phyloP scores from a whole-genome alignment of 2,329 filamentous ascomycete genomes.

The Talaromyces funiculosus region DNA sequence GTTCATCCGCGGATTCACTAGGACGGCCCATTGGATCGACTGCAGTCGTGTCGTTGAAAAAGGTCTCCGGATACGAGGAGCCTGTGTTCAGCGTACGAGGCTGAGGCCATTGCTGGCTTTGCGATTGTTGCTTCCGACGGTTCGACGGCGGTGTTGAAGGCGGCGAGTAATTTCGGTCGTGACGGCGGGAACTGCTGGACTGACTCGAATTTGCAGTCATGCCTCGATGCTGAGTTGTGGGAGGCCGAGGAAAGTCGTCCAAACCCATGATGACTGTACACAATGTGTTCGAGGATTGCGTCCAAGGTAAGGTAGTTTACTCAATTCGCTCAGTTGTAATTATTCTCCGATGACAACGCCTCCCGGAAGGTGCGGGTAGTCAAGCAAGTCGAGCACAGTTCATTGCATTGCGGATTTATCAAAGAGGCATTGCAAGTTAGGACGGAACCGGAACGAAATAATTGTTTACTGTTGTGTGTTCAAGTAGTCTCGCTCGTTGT shows the following conservation, averaged over 20 bases:
- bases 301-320: neutral
- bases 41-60: slow-evolving; percentile 32
- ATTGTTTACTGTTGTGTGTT: neutral
- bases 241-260: slow-evolving; percentile 12
- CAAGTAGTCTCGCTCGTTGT: neutral
- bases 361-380: neutral
- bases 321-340: neutral
- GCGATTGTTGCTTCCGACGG: slow-evolving; percentile 27
- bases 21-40: slow-evolving; percentile 28
- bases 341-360: neutral
- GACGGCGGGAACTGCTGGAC: slow-evolving; percentile 17
- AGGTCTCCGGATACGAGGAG: slow-evolving; percentile 37
- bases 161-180: slow-evolving; percentile 27
- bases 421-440: neutral
- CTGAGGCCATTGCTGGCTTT: slow-evolving; percentile 13
- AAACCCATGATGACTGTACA: slow-evolving; percentile 6
- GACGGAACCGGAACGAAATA: neutral
- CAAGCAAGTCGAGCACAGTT: neutral
- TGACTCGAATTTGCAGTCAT: slow-evolving; percentile 3
- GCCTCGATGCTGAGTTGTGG: slow-evolving; percentile 7
- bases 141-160: slow-evolving; percentile 37
- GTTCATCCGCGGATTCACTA: slow-evolving; percentile 36
- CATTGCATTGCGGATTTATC: slow-evolving; percentile 1
- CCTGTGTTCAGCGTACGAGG: slow-evolving; percentile 22
- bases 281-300: neutral